Conservation (phyloP, 2,329 filamentous ascomycete genomes). For the Fusarium duplospermum region DNA sequence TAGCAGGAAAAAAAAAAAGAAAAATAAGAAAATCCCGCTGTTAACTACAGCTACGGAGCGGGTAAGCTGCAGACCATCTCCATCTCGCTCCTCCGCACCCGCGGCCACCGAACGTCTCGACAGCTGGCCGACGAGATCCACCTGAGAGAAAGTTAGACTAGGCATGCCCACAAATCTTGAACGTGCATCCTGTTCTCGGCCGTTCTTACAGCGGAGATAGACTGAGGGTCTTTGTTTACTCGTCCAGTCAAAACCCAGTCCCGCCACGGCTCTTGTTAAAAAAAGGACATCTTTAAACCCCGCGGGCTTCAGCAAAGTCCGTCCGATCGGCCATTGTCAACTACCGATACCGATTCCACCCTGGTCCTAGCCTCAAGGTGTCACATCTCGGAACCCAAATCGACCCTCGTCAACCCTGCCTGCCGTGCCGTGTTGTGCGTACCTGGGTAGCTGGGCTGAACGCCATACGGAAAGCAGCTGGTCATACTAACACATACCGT, state of each 20-base stretch:
- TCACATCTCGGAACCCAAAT: background rate
- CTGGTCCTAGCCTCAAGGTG: slow-evolving; percentile 14
- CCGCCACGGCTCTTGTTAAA: background rate
- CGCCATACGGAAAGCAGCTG: background rate
- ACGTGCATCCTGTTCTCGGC: background rate
- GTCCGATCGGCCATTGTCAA: slow-evolving; percentile 24
- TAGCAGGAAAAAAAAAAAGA: background rate
- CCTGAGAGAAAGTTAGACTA: background rate
- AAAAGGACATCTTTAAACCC: background rate
- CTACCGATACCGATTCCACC: slow-evolving; percentile 19
- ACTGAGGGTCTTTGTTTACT: background rate
- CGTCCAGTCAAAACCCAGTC: background rate
- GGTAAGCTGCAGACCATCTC: background rate
- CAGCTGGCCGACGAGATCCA: background rate
- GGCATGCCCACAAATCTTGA: slow-evolving; percentile 1
- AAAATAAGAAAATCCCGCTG: background rate
- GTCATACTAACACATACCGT: background rate
- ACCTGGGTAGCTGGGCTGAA: no score
- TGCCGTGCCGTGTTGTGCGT: background rate
- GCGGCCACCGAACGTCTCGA: slow-evolving; percentile 3
- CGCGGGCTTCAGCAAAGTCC: slow-evolving; percentile 2
- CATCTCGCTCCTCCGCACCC: slow-evolving; percentile 6
- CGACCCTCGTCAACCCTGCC: background rate
- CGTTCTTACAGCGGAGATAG: background rate
- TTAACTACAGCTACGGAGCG: background rate